Base-by-base conservation (phyloP, 2,329 filamentous ascomycete genomes). In the Ceratocystiopsis brevicomis region DNA sequence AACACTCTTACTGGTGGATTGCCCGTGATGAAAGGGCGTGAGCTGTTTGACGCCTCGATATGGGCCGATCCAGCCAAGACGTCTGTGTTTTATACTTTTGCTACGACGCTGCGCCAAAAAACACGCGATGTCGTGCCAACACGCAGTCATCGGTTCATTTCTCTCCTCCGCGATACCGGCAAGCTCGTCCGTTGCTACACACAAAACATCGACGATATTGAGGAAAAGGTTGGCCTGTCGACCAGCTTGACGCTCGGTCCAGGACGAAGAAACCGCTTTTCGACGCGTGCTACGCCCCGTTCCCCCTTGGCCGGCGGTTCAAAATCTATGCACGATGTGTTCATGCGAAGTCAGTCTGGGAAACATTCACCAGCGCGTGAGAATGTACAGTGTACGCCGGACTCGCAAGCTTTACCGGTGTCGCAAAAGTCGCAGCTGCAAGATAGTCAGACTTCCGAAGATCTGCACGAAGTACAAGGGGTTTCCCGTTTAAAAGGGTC, bases 121-220 rank as follows among this genome's bases (percentile, higher is more conserved):
- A 71, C 80, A 15, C 66, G 63, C 36, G 67, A 70, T n/a, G 74
- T 79, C 11, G 59, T 68, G 42, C 77, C 77, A 0, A 81, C 77
- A 1, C 63, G 64, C 16, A 78, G 75, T 1, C 78, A 84, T 57
- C 71, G 69, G 44, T 82, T 84, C 54, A 77, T 84, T 50, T 69
- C 71, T 38, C 70, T 75, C 33, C 63, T 84, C 6, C 68, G 76
- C 38, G 76, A 82, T 53, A 67, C 71, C 4, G 75, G 77, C 4
- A 78, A 79, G 49, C 63, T 84, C 6, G 75, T 81, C 32, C 65
- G 78, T 36, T 81, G 78, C 52, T 84, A 84, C 52, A 83, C 78
- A 0, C 78, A 84, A 51, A 84, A 83, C 49, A 83, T 84, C 49
- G 78, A 84, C 50, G 73, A 76, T 48, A 71, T 84, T 8, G 79